A percentile compares a stretch with the other conserved stretches of the same genome.
Evolutionary conservation across 257 asterid species (phyloP).

Genomic region (Rhazya stricta): DNA sequence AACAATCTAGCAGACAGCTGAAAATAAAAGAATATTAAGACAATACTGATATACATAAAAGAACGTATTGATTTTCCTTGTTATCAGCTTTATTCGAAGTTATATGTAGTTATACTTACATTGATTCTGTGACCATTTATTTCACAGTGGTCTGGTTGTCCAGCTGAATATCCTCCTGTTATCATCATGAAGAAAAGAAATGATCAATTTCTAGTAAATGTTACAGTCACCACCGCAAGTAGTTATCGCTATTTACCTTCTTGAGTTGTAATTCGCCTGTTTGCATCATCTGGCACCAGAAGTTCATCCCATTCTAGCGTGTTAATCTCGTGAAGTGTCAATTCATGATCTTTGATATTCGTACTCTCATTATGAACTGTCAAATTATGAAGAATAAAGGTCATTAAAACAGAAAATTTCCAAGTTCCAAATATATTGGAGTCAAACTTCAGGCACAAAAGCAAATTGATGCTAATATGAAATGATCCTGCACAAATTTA

Average conservation of each 20-base stretch:
- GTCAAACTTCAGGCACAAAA: neutral
- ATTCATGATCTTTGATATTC: conserved; percentile 54
- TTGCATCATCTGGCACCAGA: conserved; percentile 58
- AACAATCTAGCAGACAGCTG: neutral
- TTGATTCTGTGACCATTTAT: conserved; percentile 28
- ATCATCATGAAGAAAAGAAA: conserved; percentile 16
- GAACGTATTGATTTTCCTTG: no score
- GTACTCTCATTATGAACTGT: conserved; percentile 46
- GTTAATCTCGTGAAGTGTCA: conserved; percentile 78
- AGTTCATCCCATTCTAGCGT: conserved; percentile 99
- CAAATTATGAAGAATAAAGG: conserved; percentile 24
- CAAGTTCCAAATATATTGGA: neutral
- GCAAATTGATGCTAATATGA: neutral
- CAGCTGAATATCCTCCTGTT: conserved; percentile 50
- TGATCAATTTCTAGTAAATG: conserved; percentile 8
- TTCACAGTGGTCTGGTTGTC: conserved; percentile 41
- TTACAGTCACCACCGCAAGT: neutral
- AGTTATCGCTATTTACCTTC: conserved; percentile 42
- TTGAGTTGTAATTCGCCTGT: conserved; percentile 38
- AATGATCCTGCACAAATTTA: neutral
- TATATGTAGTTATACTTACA: conserved; percentile 42
- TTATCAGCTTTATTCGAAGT: neutral
- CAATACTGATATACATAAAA: neutral
- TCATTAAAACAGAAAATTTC: conserved; percentile 19
- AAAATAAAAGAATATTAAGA: neutral